Conservation (phyloP, 192 early-diverging fungal genomes). For the Entomortierella parvispora region DNA sequence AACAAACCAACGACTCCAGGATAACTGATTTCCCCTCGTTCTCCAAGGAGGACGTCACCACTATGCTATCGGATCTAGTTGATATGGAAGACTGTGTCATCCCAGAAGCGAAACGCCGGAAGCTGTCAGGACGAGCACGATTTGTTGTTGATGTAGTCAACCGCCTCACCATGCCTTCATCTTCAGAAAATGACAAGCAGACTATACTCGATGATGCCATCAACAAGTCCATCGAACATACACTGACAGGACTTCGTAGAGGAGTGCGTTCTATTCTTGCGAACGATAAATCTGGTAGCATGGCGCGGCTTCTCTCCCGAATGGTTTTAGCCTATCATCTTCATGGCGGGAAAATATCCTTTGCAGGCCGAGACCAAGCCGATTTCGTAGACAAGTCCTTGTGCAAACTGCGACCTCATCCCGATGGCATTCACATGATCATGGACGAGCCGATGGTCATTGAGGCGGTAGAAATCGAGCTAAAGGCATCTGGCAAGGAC, state of each 20-base stretch:
- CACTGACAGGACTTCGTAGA: neutral
- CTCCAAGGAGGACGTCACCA: conserved; percentile 4
- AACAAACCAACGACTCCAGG: conserved; percentile 8
- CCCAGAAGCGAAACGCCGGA: conserved; percentile 8
- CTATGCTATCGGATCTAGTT: conserved; percentile 1
- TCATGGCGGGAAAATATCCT: too few relatives aligned
- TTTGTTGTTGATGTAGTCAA: conserved; percentile 11
- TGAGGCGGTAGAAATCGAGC: conserved; percentile 23
- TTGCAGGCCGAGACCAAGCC: neutral
- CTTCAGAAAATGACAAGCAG: neutral
- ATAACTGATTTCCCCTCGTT: conserved; percentile 18
- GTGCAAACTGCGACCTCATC: conserved; percentile 20
- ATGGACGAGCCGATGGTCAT: conserved; percentile 37
- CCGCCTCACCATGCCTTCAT: neutral
- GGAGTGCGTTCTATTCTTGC: neutral
- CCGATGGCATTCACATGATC: conserved; percentile 21
- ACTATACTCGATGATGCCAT: conserved; percentile 2
- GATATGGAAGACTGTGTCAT: conserved; percentile 26
- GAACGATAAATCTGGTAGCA: neutral
- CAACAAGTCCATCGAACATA: conserved; percentile 3
- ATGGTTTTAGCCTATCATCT: conserved; percentile 18
- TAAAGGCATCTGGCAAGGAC: conserved; percentile 13
- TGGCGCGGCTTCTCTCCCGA: conserved; percentile 8
- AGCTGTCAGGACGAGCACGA: conserved; percentile 24
- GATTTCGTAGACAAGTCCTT: conserved; percentile 37